Conservation (phyloP, 176 grass and related monocot genomes). For the Oryza rufipogon region DNA sequence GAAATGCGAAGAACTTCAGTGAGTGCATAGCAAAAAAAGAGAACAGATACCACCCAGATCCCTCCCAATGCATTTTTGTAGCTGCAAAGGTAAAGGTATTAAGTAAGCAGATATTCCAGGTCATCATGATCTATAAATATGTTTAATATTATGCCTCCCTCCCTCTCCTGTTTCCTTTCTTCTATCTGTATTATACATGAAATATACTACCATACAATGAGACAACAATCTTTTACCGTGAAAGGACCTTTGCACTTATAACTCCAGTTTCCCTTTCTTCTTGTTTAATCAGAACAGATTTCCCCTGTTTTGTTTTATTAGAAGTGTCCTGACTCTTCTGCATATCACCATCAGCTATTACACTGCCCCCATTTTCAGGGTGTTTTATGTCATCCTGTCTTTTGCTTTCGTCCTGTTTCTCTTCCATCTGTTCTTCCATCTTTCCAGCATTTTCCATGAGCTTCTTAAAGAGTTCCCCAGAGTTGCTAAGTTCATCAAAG, state of each 20-base stretch:
- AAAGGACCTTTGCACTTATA: conserved; percentile 86
- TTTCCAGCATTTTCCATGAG: conserved; percentile 99
- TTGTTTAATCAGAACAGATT: conserved; percentile 96
- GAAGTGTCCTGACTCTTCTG: conserved; percentile 57
- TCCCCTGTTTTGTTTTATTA: conserved; percentile 73
- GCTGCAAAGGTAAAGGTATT: conserved; percentile 50
- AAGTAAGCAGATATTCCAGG: conserved; percentile 40
- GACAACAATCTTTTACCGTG: conserved; percentile 61
- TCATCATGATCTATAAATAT: conserved; percentile 35
- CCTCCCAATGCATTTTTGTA: conserved; percentile 97
- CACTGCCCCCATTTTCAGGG: conserved; percentile 55
- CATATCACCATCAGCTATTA: conserved; percentile 40
- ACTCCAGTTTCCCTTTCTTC: conserved; percentile 98
- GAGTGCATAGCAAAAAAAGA: conserved; percentile 76
- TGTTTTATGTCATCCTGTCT: conserved; percentile 45
- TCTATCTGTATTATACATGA: conserved; percentile 2
- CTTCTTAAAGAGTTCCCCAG: conserved; percentile 82
- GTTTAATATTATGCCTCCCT: conserved; percentile 2
- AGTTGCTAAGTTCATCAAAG: conserved; percentile 93
- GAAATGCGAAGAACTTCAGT: conserved; percentile 91
- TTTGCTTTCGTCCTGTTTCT: conserved; percentile 67
- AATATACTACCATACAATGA: background rate
- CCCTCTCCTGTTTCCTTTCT: background rate
- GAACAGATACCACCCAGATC: conserved; percentile 75
- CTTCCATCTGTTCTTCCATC: conserved; percentile 97